A percentile compares a stretch with the other conserved stretches of the same genome.
phyloP scores from a whole-genome alignment of 1,139 yeast genomes.

The Candida pseudoviswanathii region DNA sequence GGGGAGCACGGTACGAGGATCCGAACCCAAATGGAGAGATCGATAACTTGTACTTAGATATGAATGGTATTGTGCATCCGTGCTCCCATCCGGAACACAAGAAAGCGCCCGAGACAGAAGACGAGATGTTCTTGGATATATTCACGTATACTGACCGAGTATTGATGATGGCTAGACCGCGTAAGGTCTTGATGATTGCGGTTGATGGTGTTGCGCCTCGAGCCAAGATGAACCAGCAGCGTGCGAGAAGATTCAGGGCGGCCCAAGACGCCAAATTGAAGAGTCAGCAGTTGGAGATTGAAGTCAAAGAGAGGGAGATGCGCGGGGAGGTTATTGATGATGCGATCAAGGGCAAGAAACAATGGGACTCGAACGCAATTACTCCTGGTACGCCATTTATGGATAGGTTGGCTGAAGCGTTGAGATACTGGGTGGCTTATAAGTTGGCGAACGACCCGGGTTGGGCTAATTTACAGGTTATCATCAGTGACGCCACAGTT shows the following conservation, averaged over 20 bases:
- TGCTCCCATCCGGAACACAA: conserved; percentile 96
- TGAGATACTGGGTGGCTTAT: conserved; percentile 88
- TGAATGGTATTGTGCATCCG: conserved; percentile 98
- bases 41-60: conserved; percentile 87
- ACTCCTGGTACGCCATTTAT: conserved; percentile 99
- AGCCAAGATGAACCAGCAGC: conserved; percentile 98
- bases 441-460: conserved; percentile 86
- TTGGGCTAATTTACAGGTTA: conserved; percentile 83
- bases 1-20: conserved; percentile 63
- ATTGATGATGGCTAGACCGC: conserved; percentile 89
- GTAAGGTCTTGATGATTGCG: conserved; percentile 90
- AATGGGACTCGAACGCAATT: conserved; percentile 94
- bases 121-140: conserved; percentile 90
- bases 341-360: conserved; percentile 56
- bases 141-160: conserved; percentile 90
- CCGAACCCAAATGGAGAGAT: conserved; percentile 96
- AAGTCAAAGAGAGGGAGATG: conserved; percentile 51
- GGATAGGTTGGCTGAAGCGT: conserved; percentile 82
- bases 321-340: conserved; percentile 70
- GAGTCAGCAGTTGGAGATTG: conserved; percentile 59
- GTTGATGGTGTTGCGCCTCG: conserved; percentile 99
- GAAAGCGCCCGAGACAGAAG: conserved; percentile 93
- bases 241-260: conserved; percentile 93
- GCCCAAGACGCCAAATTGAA: conserved; percentile 79
- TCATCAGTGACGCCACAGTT: conserved; percentile 93